Evolutionary conservation across 805 yeast genomes (phyloP), one percentile per base, ranked within the genome.

Genomic region (Wickerhamiella musiphila): DNA sequence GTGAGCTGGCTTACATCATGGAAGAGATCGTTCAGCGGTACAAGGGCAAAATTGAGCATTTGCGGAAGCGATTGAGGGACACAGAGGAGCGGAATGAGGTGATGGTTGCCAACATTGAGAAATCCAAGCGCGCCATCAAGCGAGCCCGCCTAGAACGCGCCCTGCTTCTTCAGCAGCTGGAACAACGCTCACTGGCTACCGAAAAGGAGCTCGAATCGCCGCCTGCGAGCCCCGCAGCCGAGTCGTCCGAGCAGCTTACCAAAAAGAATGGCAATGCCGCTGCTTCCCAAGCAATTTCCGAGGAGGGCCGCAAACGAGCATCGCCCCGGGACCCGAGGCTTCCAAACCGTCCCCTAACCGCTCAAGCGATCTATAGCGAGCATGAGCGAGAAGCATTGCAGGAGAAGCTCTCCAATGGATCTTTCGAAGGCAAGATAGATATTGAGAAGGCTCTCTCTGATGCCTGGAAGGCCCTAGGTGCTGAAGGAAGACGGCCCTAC

Each of bases 271-370:
- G n/a, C n/a, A n/a, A n/a, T n/a, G n/a, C n/a, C n/a, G 15, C 30
- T 6, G 16, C 26, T 12, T 7, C 23, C 10, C 22, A 30, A 12
- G 31, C 29, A 2, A 14, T 15, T 13, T 20, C 26, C 8, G 19
- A 23, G 12, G 32, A 26, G 30, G 7, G 35, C 33, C 40, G 30
- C 45, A 39, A 36, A 29, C 31, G 32, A 37, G 58, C 43, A 37
- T 60, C 61, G 31, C 60, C 64, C 7, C 68, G 83, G 45, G 93
- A 83, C 52, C 94, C 94, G 7, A 73, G 72, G 43, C 64, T 76
- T 46, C 95, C 94, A 14, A 81, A 78, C 45, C 64, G 92, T 46
- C 94, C 94, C 5, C 75, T 90, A 3, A 84, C 83, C 52, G 93
- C 94, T 4, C 84, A 83, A 47, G 60, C 81, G 39, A 67, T 81